Evolutionary conservation across 352 stramenopile genomes (phyloP).

Genomic region (Phytophthora boehmeriae): DNA sequence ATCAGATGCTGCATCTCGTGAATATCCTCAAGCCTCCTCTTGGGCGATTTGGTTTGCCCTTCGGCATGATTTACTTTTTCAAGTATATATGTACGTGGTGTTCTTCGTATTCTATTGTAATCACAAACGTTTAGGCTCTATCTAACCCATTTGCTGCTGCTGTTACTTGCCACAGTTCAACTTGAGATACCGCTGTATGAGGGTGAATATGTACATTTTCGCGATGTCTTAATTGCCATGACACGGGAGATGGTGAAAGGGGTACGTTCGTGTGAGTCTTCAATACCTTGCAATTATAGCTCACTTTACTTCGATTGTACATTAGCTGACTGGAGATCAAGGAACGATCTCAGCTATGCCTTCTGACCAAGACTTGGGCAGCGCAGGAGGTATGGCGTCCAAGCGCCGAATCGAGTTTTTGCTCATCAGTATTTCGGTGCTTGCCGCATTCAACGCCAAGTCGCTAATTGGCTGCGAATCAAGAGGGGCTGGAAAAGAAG

Average conservation of each 20-base stretch:
- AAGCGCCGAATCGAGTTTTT: slow-evolving; percentile 51
- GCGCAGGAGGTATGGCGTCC: slow-evolving; percentile 5
- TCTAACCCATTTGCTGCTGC: slow-evolving; percentile 1
- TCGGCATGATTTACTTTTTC: slow-evolving; percentile 46
- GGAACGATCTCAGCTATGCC: slow-evolving; percentile 40
- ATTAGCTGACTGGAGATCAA: slow-evolving; percentile 30
- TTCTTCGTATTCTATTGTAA: background rate
- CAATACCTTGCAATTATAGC: background rate
- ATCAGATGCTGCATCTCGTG: slow-evolving; percentile 73
- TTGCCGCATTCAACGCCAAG: slow-evolving; percentile 54
- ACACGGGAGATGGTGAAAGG: slow-evolving; percentile 77
- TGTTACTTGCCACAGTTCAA: slow-evolving; percentile 33
- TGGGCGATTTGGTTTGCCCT: slow-evolving; percentile 41
- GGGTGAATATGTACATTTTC: slow-evolving; percentile 81
- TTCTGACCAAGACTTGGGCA: slow-evolving; percentile 24
- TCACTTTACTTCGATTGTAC: background rate
- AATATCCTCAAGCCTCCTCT: slow-evolving; percentile 78
- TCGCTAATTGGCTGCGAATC: slow-evolving; percentile 52
- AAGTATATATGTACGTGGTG: slow-evolving; percentile 51
- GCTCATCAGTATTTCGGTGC: slow-evolving; percentile 74
- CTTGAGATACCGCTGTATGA: slow-evolving; percentile 83
- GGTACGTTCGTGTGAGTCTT: slow-evolving; percentile 32
- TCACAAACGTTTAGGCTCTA: slow-evolving; percentile 11
- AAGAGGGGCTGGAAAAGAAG: slow-evolving; percentile 67
- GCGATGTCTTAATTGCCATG: slow-evolving; percentile 83